Evolutionary conservation across 768 basidiomycete species (phyloP).

Genomic region (Dioszegia aurantiaca): DNA sequence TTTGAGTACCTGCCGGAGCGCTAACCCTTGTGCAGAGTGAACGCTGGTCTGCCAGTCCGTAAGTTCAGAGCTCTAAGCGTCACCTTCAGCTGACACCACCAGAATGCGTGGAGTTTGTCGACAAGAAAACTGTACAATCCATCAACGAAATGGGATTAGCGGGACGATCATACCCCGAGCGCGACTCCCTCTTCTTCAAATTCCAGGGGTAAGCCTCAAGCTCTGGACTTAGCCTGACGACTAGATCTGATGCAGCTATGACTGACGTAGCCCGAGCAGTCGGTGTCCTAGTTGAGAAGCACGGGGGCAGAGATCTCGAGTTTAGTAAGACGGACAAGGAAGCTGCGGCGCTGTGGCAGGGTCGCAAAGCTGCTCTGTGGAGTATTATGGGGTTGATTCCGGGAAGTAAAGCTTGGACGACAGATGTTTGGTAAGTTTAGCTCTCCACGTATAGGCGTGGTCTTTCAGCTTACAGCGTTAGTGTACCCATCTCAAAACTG

Average conservation of each 20-base stretch:
- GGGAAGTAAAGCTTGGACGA: conserved; percentile 72
- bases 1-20: not conserved
- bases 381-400: conserved; percentile 66
- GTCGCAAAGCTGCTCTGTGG: conserved; percentile 78
- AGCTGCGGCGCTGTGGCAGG: conserved; percentile 75
- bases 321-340: conserved; percentile 73
- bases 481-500: conserved; percentile 54
- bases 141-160: conserved; percentile 67
- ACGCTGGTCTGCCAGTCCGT: conserved; percentile 71
- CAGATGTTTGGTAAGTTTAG: conserved; percentile 78
- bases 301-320: conserved; percentile 67
- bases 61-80: conserved; percentile 46
- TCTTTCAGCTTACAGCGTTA: conserved; percentile 12
- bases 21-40: conserved; percentile 56
- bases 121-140: conserved; percentile 71
- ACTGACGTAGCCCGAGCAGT: conserved; percentile 62
- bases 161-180: conserved; percentile 62
- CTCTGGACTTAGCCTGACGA: conserved; percentile 54
- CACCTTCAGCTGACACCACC: conserved; percentile 5
- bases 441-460: conserved; percentile 42
- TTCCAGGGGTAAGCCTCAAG: conserved; percentile 62
- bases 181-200: conserved; percentile 86
- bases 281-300: conserved; percentile 63
- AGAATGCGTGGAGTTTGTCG: conserved; percentile 87
- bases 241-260: conserved; percentile 57